These are phyloP conservation scores for Xylariaceae sp. DNA, from an alignment of 2,329 filamentous ascomycete genomes.

Conservation along the genomic window DNA sequence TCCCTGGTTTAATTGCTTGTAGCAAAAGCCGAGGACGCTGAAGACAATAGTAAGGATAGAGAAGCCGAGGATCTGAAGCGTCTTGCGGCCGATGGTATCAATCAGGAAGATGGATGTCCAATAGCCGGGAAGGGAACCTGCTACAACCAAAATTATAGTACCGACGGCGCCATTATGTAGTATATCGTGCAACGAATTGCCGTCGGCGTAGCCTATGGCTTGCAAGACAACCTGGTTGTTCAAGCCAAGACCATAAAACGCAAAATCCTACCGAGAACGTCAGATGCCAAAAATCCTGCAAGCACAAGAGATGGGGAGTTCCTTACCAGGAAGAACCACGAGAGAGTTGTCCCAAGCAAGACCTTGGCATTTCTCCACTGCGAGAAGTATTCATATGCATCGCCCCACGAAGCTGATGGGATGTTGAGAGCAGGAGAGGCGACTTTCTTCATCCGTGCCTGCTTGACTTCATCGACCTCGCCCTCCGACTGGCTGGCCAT, in stretches of 20 bases:
- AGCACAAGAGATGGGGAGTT: background rate
- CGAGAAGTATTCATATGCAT: slow-evolving; percentile 71
- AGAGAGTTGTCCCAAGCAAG: slow-evolving; percentile 76
- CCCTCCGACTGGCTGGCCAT: slow-evolving; percentile 56
- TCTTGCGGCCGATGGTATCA: slow-evolving; percentile 78
- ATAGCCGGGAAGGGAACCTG: slow-evolving; percentile 80
- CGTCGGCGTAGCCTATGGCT: slow-evolving; percentile 74
- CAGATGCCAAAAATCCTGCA: slow-evolving; percentile 10
- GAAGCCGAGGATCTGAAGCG: slow-evolving; percentile 73
- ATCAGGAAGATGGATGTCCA: slow-evolving; percentile 77
- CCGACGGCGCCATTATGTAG: slow-evolving; percentile 77
- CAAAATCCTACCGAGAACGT: slow-evolving; percentile 59
- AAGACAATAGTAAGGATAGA: slow-evolving; percentile 67
- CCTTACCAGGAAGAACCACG: slow-evolving; percentile 77
- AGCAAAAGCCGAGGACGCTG: slow-evolving; percentile 66
- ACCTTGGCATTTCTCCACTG: slow-evolving; percentile 74
- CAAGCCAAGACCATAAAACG: slow-evolving; percentile 74
- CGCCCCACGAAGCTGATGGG: slow-evolving; percentile 73
- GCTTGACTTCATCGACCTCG: slow-evolving; percentile 55
- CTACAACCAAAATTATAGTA: slow-evolving; percentile 78
- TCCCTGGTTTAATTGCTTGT: slow-evolving; percentile 54
- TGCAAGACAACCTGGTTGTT: slow-evolving; percentile 76
- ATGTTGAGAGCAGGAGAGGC: slow-evolving; percentile 62
- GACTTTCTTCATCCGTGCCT: slow-evolving; percentile 60
- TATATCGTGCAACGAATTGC: slow-evolving; percentile 68